phyloP scores from a whole-genome alignment of 1,139 yeast genomes.

The Taphrina wiesneri region DNA sequence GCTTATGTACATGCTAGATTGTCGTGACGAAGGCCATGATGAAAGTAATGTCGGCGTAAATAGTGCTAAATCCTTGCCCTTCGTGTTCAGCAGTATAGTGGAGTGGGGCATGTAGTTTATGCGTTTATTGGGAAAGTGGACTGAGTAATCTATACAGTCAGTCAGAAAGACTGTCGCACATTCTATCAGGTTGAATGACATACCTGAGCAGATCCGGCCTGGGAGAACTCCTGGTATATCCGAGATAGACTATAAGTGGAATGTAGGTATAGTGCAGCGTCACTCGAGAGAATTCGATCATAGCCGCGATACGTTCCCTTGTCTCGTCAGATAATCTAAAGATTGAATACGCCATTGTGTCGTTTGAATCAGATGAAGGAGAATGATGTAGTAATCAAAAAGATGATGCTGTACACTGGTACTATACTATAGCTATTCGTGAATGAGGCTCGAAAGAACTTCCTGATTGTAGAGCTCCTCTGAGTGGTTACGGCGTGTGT shows the following conservation, averaged over 20 bases:
- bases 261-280: slow-evolving; percentile 32
- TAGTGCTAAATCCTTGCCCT: too few relatives aligned
- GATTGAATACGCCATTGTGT: slow-evolving; percentile 20
- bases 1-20: background rate
- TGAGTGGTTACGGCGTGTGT: background rate
- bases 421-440: too few relatives aligned
- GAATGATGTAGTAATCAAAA: too few relatives aligned
- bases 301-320: slow-evolving; percentile 27
- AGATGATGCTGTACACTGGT: too few relatives aligned
- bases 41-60: too few relatives aligned
- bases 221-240: slow-evolving; percentile 28
- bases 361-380: too few relatives aligned
- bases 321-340: slow-evolving; percentile 34
- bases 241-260: slow-evolving; percentile 32
- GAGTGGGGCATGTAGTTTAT: too few relatives aligned
- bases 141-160: slow-evolving; percentile 1
- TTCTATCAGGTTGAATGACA: background rate
- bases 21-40: too few relatives aligned
- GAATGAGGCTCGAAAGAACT: background rate
- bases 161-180: background rate
- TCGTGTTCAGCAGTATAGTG: too few relatives aligned
- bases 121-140: slow-evolving; percentile 22
- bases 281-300: slow-evolving; percentile 30
- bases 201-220: slow-evolving; percentile 32
- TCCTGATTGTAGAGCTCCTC: background rate